These are phyloP conservation scores for Crotalaria pallida DNA, from an alignment of 306 rosid genomes.

Conservation along the genomic window DNA sequence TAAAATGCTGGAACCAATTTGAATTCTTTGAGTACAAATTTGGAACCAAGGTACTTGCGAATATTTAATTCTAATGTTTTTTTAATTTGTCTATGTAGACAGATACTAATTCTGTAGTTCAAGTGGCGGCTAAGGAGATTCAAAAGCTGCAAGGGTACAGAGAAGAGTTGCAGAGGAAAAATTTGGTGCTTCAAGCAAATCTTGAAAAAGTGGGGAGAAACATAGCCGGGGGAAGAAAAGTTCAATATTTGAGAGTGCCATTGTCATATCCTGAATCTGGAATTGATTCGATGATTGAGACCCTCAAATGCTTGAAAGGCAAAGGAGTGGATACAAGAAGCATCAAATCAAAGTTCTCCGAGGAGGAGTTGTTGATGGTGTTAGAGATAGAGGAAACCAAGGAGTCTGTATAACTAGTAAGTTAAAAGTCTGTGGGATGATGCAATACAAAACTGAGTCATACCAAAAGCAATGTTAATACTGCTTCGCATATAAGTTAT, in stretches of 20 bases:
- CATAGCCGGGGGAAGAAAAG: not conserved
- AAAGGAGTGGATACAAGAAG: slow-evolving; percentile 34
- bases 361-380: slow-evolving; percentile 33
- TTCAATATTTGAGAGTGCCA: slow-evolving; percentile 27
- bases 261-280: slow-evolving; percentile 39
- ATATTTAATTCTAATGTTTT: no score
- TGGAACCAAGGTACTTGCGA: no score
- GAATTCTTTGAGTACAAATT: no score
- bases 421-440: no score
- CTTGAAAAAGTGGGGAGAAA: not conserved
- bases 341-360: slow-evolving; percentile 43
- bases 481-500: no score
- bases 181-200: slow-evolving; percentile 31
- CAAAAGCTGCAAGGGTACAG: slow-evolving; percentile 27
- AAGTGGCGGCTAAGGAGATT: slow-evolving; percentile 44
- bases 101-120: slow-evolving; percentile 60
- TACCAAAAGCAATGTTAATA: no score
- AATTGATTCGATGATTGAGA: slow-evolving; percentile 49
- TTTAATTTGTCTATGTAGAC: slow-evolving; percentile 27
- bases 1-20: no score
- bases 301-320: slow-evolving; percentile 41
- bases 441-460: no score
- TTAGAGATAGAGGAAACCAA: slow-evolving; percentile 35
- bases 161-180: slow-evolving; percentile 40
- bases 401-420: slow-evolving; percentile 10